These are phyloP conservation scores for Salvia rosmarinus DNA, from an alignment of 257 asterid genomes.

Conservation along the genomic window DNA sequence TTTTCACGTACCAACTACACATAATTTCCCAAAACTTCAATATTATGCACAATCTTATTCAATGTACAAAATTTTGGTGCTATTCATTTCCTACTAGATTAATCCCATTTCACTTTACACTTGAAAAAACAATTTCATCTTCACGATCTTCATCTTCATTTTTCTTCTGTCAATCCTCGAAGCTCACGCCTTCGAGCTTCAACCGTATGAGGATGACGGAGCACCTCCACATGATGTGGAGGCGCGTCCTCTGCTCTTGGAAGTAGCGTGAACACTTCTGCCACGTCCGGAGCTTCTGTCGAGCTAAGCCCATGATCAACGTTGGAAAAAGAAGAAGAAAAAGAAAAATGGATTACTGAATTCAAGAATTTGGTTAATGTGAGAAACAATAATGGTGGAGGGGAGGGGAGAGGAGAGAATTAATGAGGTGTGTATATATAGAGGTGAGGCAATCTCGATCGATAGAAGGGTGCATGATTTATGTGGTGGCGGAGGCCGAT, in stretches of 20 bases:
- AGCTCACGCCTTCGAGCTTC: conserved; percentile 49
- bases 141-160: background rate
- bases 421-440: background rate
- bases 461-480: background rate
- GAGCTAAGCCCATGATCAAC: conserved; percentile 42
- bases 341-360: background rate
- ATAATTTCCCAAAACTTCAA: background rate
- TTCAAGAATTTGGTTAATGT: background rate
- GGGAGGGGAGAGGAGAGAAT: background rate
- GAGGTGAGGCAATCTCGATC: background rate
- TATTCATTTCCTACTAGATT: background rate
- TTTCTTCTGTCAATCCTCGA: conserved; percentile 39
- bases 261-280: conserved; percentile 63
- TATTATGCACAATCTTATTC: conserved; percentile 18
- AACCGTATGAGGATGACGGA: conserved; percentile 58
- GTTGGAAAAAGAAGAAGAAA: background rate
- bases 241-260: conserved; percentile 76
- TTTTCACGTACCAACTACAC: background rate
- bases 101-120: conserved; percentile 19
- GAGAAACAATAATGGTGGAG: background rate
- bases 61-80: conserved; percentile 29
- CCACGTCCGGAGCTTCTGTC: conserved; percentile 49
- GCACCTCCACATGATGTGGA: conserved; percentile 87
- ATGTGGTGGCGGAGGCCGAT: background rate
- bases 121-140: background rate